Conservation (phyloP, 345 rosid genomes). For the Zanthoxylum bungeanum region DNA sequence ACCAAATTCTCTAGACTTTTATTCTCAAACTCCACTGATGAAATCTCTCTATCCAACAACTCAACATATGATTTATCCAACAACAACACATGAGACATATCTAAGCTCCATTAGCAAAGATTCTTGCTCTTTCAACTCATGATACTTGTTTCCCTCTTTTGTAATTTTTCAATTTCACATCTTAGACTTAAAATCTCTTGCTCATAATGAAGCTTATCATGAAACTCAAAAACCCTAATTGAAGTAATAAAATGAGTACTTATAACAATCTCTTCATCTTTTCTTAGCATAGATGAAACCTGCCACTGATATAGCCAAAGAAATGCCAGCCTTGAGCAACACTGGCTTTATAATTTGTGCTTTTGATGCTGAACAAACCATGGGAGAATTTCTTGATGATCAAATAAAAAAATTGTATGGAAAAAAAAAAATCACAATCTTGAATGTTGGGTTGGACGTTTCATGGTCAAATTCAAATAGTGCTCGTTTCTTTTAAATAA, state of each 20-base stretch:
- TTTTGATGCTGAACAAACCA: constrained; percentile 43
- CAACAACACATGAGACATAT: constrained; percentile 30
- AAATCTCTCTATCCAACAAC: constrained; percentile 45
- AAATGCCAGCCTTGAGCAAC: constrained; percentile 60
- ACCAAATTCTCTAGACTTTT: constrained; percentile 37
- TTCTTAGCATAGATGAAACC: constrained; percentile 52
- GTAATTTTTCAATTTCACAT: constrained; percentile 40
- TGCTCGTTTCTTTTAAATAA: no score
- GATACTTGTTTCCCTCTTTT: constrained; percentile 50
- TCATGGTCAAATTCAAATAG: no score
- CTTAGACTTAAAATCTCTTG: constrained; percentile 38
- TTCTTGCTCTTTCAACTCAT: constrained; percentile 54
- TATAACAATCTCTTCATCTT: constrained; percentile 23
- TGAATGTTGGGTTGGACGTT: no score
- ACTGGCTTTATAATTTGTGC: constrained; percentile 50
- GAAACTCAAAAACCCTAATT: constrained; percentile 9
- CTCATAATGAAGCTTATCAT: constrained; percentile 10
- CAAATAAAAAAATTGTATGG: no score
- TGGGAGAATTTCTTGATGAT: no score
- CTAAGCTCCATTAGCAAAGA: constrained; percentile 49
- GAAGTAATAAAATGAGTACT: constrained; percentile 6
- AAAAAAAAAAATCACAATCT: no score
- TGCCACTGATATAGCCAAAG: constrained; percentile 58
- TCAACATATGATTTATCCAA: constrained; percentile 41
- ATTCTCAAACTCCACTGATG: constrained; percentile 41